Evolutionary conservation across 345 rosid species (phyloP).

Genomic region (Populus pruinosa): DNA sequence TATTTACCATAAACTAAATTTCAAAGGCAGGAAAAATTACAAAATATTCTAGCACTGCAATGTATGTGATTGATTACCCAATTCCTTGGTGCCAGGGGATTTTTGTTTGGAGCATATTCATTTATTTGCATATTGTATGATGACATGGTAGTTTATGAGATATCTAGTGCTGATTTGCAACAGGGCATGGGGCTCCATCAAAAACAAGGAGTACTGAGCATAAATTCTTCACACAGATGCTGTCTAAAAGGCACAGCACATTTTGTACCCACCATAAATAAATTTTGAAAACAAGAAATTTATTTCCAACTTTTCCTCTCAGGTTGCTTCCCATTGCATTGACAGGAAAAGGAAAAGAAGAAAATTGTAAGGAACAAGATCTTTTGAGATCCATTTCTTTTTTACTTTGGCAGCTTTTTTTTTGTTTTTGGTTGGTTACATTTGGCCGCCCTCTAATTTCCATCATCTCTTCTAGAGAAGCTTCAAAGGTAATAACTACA

Average conservation of each 20-base stretch:
- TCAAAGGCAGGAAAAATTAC: not conserved
- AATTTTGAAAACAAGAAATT: conserved; percentile 21
- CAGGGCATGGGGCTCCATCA: conserved; percentile 29
- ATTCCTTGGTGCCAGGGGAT: not conserved
- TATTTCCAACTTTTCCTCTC: conserved; percentile 33
- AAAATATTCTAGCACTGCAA: not conserved
- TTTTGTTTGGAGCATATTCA: not conserved
- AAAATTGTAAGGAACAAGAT: conserved; percentile 12
- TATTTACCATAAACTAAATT: not conserved
- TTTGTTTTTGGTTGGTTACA: not conserved
- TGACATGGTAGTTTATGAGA: not conserved
- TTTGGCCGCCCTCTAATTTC: not conserved
- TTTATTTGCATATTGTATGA: not conserved
- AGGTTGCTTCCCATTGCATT: conserved; percentile 40
- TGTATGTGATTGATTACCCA: not conserved
- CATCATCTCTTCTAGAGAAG: conserved; percentile 16
- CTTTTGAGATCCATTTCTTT: conserved; percentile 24
- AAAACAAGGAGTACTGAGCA: conserved; percentile 5
- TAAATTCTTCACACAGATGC: conserved; percentile 6
- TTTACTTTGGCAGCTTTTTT: not conserved
- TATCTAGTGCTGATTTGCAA: conserved; percentile 7
- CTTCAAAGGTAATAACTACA: conserved; percentile 13
- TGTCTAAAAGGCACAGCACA: conserved; percentile 7
- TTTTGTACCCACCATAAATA: conserved; percentile 17
- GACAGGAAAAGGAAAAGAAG: conserved; percentile 22